These are phyloP conservation scores for Trifolium subterraneum DNA, from an alignment of 306 rosid species.

Conservation along the genomic window DNA sequence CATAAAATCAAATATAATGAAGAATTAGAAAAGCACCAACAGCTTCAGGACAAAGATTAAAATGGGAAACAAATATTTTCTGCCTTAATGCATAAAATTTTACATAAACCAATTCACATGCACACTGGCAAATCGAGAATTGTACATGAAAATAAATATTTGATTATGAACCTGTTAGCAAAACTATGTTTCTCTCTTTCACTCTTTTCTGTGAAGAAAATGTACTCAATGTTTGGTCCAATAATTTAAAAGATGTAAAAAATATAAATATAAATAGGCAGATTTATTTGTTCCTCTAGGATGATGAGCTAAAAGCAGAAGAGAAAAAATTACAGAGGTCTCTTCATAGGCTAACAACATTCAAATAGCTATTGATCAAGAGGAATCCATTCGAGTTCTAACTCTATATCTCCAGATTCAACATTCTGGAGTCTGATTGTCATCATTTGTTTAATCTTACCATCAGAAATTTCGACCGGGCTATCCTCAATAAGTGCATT, in stretches of 20 bases:
- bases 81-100: background rate
- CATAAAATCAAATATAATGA: background rate
- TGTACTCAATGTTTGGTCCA: constrained; percentile 31
- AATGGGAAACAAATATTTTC: constrained; percentile 22
- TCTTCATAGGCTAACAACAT: constrained; percentile 40
- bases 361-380: constrained; percentile 75
- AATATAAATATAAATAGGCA: constrained; percentile 20
- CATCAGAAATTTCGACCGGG: constrained; percentile 73
- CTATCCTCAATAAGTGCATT: constrained; percentile 84
- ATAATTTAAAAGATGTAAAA: constrained; percentile 36
- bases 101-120: constrained; percentile 4
- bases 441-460: constrained; percentile 74
- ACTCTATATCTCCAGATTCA: constrained; percentile 81
- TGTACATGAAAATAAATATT: constrained; percentile 12
- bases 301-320: constrained; percentile 25
- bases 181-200: background rate
- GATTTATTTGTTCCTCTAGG: constrained; percentile 40
- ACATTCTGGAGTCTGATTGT: constrained; percentile 88
- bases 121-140: background rate
- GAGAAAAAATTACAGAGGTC: constrained; percentile 39
- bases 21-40: constrained; percentile 1
- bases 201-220: constrained; percentile 21
- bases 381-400: constrained; percentile 96
- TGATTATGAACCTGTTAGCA: constrained; percentile 3
- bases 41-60: background rate